These are phyloP conservation scores for Biscutella laevigata DNA, from an alignment of 441 rosid species.

Conservation along the genomic window DNA sequence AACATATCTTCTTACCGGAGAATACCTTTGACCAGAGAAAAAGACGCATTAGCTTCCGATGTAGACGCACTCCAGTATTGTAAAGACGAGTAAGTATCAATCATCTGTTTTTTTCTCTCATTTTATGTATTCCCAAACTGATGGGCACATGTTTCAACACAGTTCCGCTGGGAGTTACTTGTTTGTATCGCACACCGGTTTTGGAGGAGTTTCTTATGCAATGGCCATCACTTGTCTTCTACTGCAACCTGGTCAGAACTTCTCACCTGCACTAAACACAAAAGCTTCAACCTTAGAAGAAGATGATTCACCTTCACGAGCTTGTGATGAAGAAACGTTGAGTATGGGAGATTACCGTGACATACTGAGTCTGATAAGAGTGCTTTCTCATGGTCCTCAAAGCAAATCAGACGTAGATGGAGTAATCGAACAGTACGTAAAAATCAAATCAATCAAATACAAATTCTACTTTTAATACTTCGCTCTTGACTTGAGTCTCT, in stretches of 20 bases:
- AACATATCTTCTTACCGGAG: slow-evolving; percentile 63
- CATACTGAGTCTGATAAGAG: slow-evolving; percentile 93
- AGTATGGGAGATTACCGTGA: slow-evolving; percentile 94
- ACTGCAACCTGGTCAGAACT: slow-evolving; percentile 51
- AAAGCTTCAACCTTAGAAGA: slow-evolving; percentile 29
- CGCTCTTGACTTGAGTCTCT: background rate
- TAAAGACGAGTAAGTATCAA: slow-evolving; percentile 63
- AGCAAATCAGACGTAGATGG: slow-evolving; percentile 90
- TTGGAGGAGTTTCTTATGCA: slow-evolving; percentile 91
- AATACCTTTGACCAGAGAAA: slow-evolving; percentile 93
- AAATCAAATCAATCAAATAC: background rate
- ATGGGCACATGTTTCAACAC: slow-evolving; percentile 6
- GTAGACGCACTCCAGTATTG: slow-evolving; percentile 79
- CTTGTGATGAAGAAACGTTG: slow-evolving; percentile 65
- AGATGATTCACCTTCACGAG: slow-evolving; percentile 38
- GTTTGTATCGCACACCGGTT: slow-evolving; percentile 87
- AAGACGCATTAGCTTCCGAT: slow-evolving; percentile 89
- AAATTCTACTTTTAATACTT: background rate
- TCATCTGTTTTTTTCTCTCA: background rate
- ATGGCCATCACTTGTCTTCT: slow-evolving; percentile 83
- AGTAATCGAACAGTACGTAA: slow-evolving; percentile 55
- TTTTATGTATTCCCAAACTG: background rate
- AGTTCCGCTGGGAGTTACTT: slow-evolving; percentile 65
- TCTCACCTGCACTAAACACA: slow-evolving; percentile 27
- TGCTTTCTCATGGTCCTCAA: slow-evolving; percentile 79